Evolutionary conservation across 108 stramenopile species (phyloP), one percentile per base, ranked within the genome.

Genomic region (Skeletonema tropicum): DNA sequence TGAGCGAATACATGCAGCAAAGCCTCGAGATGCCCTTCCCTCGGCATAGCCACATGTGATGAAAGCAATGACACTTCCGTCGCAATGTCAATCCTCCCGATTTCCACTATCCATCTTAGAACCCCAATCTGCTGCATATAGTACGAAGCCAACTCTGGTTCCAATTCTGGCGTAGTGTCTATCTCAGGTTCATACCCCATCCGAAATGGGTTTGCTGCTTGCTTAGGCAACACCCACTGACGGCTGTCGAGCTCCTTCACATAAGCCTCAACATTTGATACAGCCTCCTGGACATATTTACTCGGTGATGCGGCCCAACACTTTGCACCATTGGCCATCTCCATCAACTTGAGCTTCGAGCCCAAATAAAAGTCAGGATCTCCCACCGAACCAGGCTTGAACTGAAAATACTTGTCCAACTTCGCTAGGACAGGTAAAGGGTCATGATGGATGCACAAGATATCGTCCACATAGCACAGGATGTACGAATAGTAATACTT

Each of bases 21-120:
- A 31, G 71, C 65, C 12, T 84, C 79, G 0, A 87, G 36, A 32
- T 89, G 86, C 9, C 85, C 87, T 19, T 38, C 42, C 4, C 76
- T 15, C 0, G 85, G 71, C 14, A 21, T 14, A 33, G 59, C 85
- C 39, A 76, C 32, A 46, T 69, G 73, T 32, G 38, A 45, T 12
- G 78, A 75, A 45, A 86, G 42, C 9, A 82, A 5, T n/a, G 83
- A 80, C 11, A 82, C 76, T 30, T 72, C 65, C 10, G 48, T 17
- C 2, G 57, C 2, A 12, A 84, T 71, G 39, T 78, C 80, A 21
- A 75, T 14, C 39, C 80, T 0, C 59, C 66, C 85, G 71, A 83
- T 52, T 77, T 45, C 17, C 68, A 36, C 21, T 73, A 48, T 31
- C 80, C 74, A 60, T 76, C 83, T 2, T 86, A 86, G 1, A 79